Evolutionary conservation across 169 alveolate genomes (phyloP).

Genomic region (Pseudocohnilembus persalinus): DNA sequence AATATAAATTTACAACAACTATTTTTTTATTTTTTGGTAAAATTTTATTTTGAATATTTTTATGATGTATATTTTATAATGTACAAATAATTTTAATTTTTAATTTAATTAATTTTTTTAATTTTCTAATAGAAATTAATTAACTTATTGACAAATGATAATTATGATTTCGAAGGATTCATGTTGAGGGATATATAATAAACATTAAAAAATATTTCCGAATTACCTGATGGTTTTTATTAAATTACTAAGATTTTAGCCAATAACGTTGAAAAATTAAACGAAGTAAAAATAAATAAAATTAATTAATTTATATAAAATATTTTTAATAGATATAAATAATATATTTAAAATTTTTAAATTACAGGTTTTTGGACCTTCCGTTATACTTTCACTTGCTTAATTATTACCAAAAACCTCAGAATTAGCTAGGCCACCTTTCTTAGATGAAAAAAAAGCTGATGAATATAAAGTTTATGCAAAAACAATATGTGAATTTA

Average conservation of each 20-base stretch:
- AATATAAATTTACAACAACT: no score
- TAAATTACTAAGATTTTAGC: conserved; percentile 57
- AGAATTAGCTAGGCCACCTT: conserved; percentile 14
- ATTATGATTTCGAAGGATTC: neutral
- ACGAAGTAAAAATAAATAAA: conserved; percentile 38
- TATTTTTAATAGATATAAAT: neutral
- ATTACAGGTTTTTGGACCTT: conserved; percentile 27
- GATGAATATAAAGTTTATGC: conserved; percentile 34
- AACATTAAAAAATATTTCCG: conserved; percentile 65
- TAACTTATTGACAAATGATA: conserved; percentile 27
- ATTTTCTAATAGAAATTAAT: conserved; percentile 32
- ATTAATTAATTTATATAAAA: neutral
- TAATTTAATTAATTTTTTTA: no score
- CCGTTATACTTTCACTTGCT: conserved; percentile 40
- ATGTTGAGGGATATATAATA: conserved; percentile 36
- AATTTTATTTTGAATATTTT: no score
- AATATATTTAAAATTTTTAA: neutral
- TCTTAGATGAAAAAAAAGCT: conserved; percentile 1
- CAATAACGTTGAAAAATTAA: conserved; percentile 47
- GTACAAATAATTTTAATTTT: neutral
- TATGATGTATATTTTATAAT: no score
- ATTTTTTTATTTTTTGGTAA: no score
- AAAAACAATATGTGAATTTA: conserved; percentile 29
- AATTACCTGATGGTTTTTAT: conserved; percentile 70
- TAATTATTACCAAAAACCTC: conserved; percentile 37